A percentile compares a stretch with the other conserved stretches of the same genome.
phyloP scores from a whole-genome alignment of 1,284 basidiomycete genomes.

The Rhizopogon hawkerae region DNA sequence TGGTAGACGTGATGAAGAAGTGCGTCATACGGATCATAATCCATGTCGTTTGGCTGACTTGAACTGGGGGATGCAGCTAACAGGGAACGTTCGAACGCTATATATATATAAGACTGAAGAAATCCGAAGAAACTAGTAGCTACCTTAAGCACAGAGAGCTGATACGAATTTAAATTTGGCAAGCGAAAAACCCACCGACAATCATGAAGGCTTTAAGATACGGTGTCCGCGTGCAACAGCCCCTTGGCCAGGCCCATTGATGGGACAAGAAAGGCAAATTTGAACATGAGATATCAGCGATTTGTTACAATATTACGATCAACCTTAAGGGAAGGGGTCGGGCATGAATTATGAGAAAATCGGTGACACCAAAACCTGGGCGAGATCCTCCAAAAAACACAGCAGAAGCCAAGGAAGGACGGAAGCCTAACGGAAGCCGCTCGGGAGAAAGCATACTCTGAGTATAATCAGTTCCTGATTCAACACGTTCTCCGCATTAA shows the following conservation, averaged over 20 bases:
- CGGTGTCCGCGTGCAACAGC: no score
- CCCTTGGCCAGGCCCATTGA: not conserved
- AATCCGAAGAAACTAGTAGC: not conserved
- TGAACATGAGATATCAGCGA: not conserved
- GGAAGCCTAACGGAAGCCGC: not conserved
- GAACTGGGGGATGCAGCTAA: not conserved
- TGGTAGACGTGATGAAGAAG: conserved; percentile 22
- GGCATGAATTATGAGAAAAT: not conserved
- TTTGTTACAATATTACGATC: not conserved
- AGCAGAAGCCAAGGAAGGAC: not conserved
- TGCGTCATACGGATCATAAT: conserved; percentile 20
- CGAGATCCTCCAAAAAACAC: not conserved
- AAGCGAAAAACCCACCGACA: no score
- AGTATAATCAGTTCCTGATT: not conserved
- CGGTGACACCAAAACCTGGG: not conserved
- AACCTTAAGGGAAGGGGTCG: not conserved
- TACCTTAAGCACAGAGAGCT: no score
- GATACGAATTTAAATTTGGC: no score
- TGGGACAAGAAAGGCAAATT: not conserved
- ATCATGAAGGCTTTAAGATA: not conserved
- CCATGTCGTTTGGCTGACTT: conserved; percentile 8
- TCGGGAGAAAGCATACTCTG: not conserved
- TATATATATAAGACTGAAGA: conserved; percentile 13
- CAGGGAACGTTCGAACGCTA: not conserved
- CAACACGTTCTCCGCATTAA: not conserved